phyloP scores from a whole-genome alignment of 2,329 filamentous ascomycete genomes.

The Cladosporium sp. region DNA sequence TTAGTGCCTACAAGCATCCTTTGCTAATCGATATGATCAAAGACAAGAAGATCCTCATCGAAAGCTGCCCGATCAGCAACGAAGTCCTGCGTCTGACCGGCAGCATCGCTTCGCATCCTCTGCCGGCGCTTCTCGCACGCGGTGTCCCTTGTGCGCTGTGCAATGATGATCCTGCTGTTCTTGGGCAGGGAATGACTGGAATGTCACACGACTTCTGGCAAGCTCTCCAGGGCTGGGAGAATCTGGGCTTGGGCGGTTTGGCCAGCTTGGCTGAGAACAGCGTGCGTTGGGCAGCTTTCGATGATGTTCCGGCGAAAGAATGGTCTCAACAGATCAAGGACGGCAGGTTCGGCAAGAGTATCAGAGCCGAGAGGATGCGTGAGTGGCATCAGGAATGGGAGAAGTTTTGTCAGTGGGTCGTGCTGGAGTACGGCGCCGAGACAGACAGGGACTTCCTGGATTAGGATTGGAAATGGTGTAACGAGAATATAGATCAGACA shows the following conservation, averaged over 20 bases:
- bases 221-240: conserved; percentile 83
- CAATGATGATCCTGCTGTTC: conserved; percentile 85
- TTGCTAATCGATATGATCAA: conserved; percentile 83
- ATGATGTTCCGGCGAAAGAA: conserved; percentile 64
- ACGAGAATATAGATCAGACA: background rate
- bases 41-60: conserved; percentile 78
- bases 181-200: conserved; percentile 74
- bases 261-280: conserved; percentile 88
- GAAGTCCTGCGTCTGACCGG: conserved; percentile 75
- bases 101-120: conserved; percentile 69
- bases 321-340: conserved; percentile 70
- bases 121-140: conserved; percentile 76
- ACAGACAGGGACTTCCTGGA: conserved; percentile 11
- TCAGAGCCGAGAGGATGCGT: conserved; percentile 66
- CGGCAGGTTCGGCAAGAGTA: conserved; percentile 63
- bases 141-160: conserved; percentile 78
- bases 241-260: conserved; percentile 78
- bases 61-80: conserved; percentile 87
- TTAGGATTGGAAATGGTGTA: background rate
- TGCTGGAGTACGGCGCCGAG: conserved; percentile 56
- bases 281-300: conserved; percentile 81
- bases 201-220: conserved; percentile 95
- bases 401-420: conserved; percentile 83
- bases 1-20: conserved; percentile 85
- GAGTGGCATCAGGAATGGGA: conserved; percentile 82